These are phyloP conservation scores for Mycena vitilis DNA, from an alignment of 768 basidiomycete species.

Conservation along the genomic window DNA sequence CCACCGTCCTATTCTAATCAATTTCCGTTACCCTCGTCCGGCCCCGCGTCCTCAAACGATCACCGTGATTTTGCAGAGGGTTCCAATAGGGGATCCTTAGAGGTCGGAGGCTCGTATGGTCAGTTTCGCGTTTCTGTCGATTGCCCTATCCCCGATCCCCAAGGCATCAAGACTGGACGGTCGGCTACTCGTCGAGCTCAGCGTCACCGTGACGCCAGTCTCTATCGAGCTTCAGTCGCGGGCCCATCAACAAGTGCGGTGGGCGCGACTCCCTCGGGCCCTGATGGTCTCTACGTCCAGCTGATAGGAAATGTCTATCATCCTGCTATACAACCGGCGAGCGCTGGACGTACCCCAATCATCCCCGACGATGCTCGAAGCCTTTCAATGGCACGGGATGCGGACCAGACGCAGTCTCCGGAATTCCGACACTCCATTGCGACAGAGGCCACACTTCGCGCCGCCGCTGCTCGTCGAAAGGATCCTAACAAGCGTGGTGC, in stretches of 20 bases:
- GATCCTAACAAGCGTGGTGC: conserved; percentile 3
- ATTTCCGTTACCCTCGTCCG: not conserved
- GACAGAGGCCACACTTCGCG: conserved; percentile 6
- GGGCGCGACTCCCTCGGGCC: not conserved
- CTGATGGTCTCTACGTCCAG: not conserved
- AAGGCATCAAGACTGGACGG: not conserved
- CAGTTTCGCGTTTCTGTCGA: not conserved
- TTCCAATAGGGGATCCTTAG: not conserved
- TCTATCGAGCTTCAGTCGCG: not conserved
- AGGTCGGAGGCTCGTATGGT: conserved; percentile 5
- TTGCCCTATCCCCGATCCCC: not conserved
- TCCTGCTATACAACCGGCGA: no score
- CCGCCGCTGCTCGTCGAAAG: conserved; percentile 7
- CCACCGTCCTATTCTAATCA: not conserved
- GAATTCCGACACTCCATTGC: not conserved
- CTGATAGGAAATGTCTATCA: not conserved
- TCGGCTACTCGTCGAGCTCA: not conserved
- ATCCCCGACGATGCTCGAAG: not conserved
- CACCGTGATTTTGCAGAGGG: not conserved
- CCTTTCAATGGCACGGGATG: not conserved
- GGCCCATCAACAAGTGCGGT: not conserved
- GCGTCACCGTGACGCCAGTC: conserved; percentile 4
- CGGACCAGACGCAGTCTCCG: not conserved
- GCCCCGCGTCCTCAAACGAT: not conserved
- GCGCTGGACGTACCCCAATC: no score